Evolutionary conservation across 768 basidiomycete genomes (phyloP).

Genomic region (Termitomyces sp.): DNA sequence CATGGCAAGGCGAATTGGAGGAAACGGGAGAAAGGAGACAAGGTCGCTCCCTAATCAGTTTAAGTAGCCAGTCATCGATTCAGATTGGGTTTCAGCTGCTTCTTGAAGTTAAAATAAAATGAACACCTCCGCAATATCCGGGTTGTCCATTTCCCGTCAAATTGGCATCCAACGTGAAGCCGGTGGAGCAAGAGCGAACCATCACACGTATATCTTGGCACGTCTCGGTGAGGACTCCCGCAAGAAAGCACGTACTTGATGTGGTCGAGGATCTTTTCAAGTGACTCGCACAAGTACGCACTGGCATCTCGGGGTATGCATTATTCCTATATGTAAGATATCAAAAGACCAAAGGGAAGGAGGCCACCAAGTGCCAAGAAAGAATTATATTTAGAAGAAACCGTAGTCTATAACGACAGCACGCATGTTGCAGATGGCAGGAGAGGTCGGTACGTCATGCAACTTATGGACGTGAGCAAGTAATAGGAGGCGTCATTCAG

Average conservation of each 20-base stretch:
- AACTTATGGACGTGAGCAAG: neutral
- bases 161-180: neutral
- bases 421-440: neutral
- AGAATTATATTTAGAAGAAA: neutral
- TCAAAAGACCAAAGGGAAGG: neutral
- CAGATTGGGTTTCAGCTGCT: slow-evolving; percentile 13
- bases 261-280: neutral
- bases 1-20: slow-evolving; percentile 3
- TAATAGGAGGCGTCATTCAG: neutral
- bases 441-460: neutral
- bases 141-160: slow-evolving; percentile 5
- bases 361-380: neutral
- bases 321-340: neutral
- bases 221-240: neutral
- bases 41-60: neutral
- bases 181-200: neutral
- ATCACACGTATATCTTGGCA: neutral
- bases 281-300: neutral
- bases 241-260: neutral
- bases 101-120: slow-evolving; percentile 13
- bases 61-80: slow-evolving; percentile 11
- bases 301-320: neutral
- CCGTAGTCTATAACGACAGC: neutral
- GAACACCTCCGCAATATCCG: slow-evolving; percentile 5
- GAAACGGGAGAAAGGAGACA: neutral